Evolutionary conservation across 2,329 filamentous ascomycete genomes (phyloP), one percentile per base, ranked within the genome.

Genomic region (Lachnellula arida): DNA sequence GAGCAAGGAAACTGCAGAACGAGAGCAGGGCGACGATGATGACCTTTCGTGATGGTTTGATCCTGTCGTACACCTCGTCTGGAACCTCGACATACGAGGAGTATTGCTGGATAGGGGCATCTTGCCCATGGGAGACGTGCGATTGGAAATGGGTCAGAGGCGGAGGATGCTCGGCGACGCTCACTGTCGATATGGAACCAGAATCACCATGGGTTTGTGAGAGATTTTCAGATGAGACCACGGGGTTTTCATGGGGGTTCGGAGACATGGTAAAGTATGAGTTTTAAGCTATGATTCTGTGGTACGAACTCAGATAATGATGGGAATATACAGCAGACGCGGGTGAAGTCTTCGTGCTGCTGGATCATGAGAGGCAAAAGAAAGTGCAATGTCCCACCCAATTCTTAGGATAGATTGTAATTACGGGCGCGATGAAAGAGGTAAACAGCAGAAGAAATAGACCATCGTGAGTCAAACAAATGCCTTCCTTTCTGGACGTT

Each of bases 1-100:
- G 89, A 1, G 89, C 85, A 46, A 93, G 75, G 60, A 93, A 90
- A 25, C 86, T 84, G 72, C 87, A 91, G 67, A 86, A 89, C 0
- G 87, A 86, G 51, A 92, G 73, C 5, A 91, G 78, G 9, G 76
- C 74, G 15, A 91, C 85, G 51, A 93, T 88, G 58, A 84, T 66
- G 2, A 78, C 68, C 71, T 93, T 94, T 42, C 85, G 80, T 15
- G 74, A 72, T 3, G 73, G 71, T 0, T 85, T 79, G 58, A 91
- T 79, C 17, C 79, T 78, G 64, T 86, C 78, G 73, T 91, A 93
- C n/a, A 82, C 70, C 51, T 77, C 76, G 64, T 84, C 81, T 32
- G 66, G 65, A 5, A 68, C 58, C 39, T 64, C 59, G 11, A 66
- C 48, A 46, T 63, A 60, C 0, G 67, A 69, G 40, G 56, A 60